phyloP scores from a whole-genome alignment of 805 yeast genomes.

The Candida oleophila region DNA sequence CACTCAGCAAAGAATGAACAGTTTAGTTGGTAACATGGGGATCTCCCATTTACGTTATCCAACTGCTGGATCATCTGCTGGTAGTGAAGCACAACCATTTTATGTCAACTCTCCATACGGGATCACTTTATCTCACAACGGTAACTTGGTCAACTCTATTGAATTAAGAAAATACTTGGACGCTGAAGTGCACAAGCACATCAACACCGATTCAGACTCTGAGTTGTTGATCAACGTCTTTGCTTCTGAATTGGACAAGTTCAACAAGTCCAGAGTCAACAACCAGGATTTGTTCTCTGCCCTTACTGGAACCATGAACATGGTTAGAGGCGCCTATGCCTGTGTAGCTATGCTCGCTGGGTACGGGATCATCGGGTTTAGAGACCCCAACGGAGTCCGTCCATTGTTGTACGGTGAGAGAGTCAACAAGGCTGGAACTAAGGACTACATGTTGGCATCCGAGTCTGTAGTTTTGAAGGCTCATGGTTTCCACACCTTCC shows the following conservation, averaged over 20 bases:
- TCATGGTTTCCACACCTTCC: conserved; percentile 74
- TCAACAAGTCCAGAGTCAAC: conserved; percentile 91
- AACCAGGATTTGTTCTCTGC: conserved; percentile 87
- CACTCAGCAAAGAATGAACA: conserved; percentile 74
- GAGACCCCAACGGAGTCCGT: conserved; percentile 96
- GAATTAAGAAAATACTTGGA: conserved; percentile 80
- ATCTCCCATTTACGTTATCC: conserved; percentile 94
- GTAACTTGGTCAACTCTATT: conserved; percentile 86
- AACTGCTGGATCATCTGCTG: conserved; percentile 94
- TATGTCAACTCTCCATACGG: conserved; percentile 98
- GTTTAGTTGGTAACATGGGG: conserved; percentile 91
- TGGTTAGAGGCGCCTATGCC: conserved; percentile 95
- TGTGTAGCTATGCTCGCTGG: conserved; percentile 96
- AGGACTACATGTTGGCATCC: conserved; percentile 91
- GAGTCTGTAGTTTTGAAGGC: conserved; percentile 95
- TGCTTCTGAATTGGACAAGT: conserved; percentile 87
- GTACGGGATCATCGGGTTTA: conserved; percentile 89
- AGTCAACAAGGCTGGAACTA: conserved; percentile 59
- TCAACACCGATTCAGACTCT: conserved; percentile 95
- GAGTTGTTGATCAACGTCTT: conserved; percentile 86
- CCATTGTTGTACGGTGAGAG: conserved; percentile 89
- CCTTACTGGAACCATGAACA: conserved; percentile 72
- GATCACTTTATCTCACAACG: conserved; percentile 86
- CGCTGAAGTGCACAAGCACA: conserved; percentile 93
- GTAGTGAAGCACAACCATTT: conserved; percentile 97